Percentiles rank a stretch among this genome's conserved stretches.
Evolutionary conservation across 2,329 filamentous ascomycete species (phyloP).

Genomic region (Trichoderma sp.): DNA sequence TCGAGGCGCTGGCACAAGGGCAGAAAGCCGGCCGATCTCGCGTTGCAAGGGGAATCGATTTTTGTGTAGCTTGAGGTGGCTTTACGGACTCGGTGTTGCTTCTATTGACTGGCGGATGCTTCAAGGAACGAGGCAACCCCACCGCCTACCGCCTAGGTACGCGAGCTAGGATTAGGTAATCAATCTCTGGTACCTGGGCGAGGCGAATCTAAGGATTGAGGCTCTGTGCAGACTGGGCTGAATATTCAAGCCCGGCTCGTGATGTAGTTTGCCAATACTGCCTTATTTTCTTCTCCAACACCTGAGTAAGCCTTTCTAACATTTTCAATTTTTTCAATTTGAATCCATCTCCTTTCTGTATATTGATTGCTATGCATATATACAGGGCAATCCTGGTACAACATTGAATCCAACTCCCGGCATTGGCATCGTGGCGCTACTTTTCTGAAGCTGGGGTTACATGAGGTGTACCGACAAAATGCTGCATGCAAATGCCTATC

Average conservation of each 20-base stretch:
- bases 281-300: neutral
- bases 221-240: neutral
- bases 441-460: neutral
- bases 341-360: too few relatives aligned
- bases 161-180: constrained; percentile 16
- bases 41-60: neutral
- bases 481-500: neutral
- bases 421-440: neutral
- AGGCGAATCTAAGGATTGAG: neutral
- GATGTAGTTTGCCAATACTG: neutral
- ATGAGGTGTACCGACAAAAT: neutral
- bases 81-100: neutral
- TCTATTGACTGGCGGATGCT: constrained; percentile 12
- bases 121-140: constrained; percentile 18
- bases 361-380: neutral
- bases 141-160: constrained; percentile 16
- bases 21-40: neutral
- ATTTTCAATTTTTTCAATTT: neutral
- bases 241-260: neutral
- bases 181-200: constrained; percentile 12
- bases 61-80: constrained; percentile 7
- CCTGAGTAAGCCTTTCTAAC: neutral
- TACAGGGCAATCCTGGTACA: neutral
- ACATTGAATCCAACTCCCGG: neutral
- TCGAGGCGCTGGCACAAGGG: neutral